Evolutionary conservation across 768 basidiomycete genomes (phyloP).

Genomic region (Gloeostereum incarnatum): DNA sequence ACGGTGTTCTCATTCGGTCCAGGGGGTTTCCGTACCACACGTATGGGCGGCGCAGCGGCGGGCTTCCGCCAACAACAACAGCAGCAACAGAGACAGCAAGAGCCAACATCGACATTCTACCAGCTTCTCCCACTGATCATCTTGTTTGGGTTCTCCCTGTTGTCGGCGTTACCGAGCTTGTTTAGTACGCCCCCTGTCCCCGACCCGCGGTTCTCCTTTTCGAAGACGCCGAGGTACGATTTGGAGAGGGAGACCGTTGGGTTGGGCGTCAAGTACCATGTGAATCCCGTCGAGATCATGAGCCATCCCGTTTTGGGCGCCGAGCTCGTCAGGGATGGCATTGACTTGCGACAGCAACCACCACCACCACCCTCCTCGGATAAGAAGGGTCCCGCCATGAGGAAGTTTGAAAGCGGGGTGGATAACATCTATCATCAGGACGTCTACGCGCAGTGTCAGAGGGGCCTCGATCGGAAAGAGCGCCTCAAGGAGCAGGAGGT

Average conservation of each 20-base stretch:
- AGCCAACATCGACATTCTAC: constrained; percentile 54
- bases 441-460: constrained; percentile 64
- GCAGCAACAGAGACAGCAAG: constrained; percentile 25
- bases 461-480: constrained; percentile 56
- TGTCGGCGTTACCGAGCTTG: constrained; percentile 72
- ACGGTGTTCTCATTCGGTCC: constrained; percentile 58
- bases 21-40: constrained; percentile 72
- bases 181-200: constrained; percentile 60
- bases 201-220: constrained; percentile 76
- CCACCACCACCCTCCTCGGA: constrained; percentile 3
- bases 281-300: constrained; percentile 69
- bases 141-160: constrained; percentile 75
- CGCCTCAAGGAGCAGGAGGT: constrained; percentile 66
- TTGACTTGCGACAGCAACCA: constrained; percentile 20
- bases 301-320: constrained; percentile 70
- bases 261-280: constrained; percentile 74
- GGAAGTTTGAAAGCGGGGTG: constrained; percentile 66
- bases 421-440: constrained; percentile 69
- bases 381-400: constrained; percentile 29
- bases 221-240: constrained; percentile 48
- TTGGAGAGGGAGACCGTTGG: constrained; percentile 62
- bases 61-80: constrained; percentile 22
- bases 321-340: constrained; percentile 48
- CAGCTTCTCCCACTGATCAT: constrained; percentile 83
- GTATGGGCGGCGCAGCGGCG: constrained; percentile 35